Evolutionary conservation across 2,329 filamentous ascomycete species (phyloP).

Genomic region (Boeremia exigua): DNA sequence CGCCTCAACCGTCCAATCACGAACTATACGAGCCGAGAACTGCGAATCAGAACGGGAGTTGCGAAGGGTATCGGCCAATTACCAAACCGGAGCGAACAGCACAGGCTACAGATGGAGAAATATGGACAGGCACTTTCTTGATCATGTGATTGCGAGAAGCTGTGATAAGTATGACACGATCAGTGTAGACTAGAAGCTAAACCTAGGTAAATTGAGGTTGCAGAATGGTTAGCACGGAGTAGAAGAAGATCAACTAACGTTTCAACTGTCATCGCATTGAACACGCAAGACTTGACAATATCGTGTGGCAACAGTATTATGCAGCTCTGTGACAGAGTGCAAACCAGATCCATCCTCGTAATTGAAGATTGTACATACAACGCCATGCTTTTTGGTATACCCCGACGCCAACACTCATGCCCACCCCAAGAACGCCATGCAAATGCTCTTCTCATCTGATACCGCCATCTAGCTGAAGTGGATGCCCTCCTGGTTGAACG

Average conservation of each 20-base stretch:
- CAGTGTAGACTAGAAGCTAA: no score
- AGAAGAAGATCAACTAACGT: background rate
- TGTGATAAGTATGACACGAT: background rate
- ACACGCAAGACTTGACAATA: background rate
- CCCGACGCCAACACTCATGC: conserved; percentile 22
- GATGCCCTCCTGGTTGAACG: conserved; percentile 90
- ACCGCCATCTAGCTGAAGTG: conserved; percentile 71
- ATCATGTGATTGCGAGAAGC: background rate
- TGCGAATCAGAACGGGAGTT: background rate
- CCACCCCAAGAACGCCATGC: conserved; percentile 22
- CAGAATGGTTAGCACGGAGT: no score
- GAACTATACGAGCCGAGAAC: background rate
- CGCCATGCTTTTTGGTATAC: conserved; percentile 33
- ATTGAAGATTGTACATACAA: conserved; percentile 3
- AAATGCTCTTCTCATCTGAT: conserved; percentile 15
- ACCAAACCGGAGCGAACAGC: background rate
- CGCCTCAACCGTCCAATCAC: no score
- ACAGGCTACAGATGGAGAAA: background rate
- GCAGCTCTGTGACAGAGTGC: background rate
- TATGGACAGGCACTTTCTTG: background rate
- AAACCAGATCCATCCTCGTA: background rate
- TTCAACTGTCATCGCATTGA: background rate
- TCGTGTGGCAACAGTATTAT: background rate
- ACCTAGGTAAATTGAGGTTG: no score
- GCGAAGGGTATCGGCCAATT: background rate